Percentiles rank a stretch among this genome's conserved stretches.
These are phyloP conservation scores for Ramaria sp. DNA, from an alignment of 768 basidiomycete genomes.

Conservation along the genomic window DNA sequence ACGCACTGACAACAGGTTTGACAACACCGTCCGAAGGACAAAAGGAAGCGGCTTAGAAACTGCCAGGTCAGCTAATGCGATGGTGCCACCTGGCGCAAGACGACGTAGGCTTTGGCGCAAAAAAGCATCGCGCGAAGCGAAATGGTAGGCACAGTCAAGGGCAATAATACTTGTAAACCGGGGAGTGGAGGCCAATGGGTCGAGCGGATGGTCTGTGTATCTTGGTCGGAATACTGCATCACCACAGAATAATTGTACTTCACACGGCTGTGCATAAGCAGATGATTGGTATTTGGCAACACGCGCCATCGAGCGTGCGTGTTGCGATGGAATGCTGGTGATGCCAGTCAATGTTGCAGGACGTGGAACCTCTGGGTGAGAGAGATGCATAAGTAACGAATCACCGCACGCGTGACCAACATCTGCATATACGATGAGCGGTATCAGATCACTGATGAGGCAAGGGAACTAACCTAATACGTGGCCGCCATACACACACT, in stretches of 20 bases:
- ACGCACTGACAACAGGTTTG: constrained; percentile 24
- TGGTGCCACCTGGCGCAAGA: constrained; percentile 37
- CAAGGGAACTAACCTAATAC: constrained; percentile 38
- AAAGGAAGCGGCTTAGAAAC: constrained; percentile 22
- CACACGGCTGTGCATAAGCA: constrained; percentile 12
- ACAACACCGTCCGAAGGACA: constrained; percentile 5
- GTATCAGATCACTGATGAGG: neutral
- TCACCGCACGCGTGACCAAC: constrained; percentile 63
- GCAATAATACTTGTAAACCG: constrained; percentile 44
- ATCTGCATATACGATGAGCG: constrained; percentile 28
- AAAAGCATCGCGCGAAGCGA: constrained; percentile 40
- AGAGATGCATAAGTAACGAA: constrained; percentile 46
- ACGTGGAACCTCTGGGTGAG: constrained; percentile 32
- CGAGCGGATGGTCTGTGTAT: constrained; percentile 32
- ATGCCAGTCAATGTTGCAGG: constrained; percentile 45
- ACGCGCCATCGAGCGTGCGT: constrained; percentile 34
- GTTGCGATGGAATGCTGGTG: constrained; percentile 41
- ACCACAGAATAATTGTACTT: constrained; percentile 32
- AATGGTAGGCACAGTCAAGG: constrained; percentile 65
- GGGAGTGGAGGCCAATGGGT: constrained; percentile 19
- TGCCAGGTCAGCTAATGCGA: constrained; percentile 56
- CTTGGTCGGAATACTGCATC: constrained; percentile 38
- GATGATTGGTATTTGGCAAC: constrained; percentile 15
- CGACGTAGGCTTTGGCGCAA: constrained; percentile 37
- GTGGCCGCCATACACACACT: constrained; percentile 29